Percentiles rank a stretch among this genome's conserved stretches.
Conservation (phyloP, 2,329 filamentous ascomycete species). For the Aspergillus fijiensis region DNA sequence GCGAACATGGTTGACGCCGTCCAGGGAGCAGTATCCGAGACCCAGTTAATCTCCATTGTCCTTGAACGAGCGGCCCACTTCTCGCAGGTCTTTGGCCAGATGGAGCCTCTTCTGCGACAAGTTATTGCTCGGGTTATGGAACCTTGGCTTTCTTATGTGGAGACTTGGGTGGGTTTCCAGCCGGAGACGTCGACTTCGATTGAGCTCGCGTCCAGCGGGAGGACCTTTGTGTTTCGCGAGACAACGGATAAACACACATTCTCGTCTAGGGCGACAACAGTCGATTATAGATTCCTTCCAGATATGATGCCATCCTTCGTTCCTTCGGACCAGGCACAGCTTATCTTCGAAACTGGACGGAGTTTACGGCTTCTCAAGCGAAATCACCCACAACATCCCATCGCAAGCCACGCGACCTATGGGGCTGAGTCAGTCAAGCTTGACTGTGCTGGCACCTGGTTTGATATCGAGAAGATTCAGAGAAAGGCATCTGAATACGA, state of each 20-base stretch:
- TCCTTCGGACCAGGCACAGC: slow-evolving; percentile 64
- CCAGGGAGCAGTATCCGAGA: slow-evolving; percentile 55
- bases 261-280: slow-evolving; percentile 59
- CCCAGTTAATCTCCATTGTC: slow-evolving; percentile 61
- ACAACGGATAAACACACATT: slow-evolving; percentile 61
- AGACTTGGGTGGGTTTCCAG: slow-evolving; percentile 73
- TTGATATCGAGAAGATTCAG: slow-evolving; percentile 65
- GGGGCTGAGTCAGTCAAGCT: slow-evolving; percentile 57
- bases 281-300: slow-evolving; percentile 54
- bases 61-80: slow-evolving; percentile 63
- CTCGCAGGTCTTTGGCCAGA: slow-evolving; percentile 61
- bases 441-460: slow-evolving; percentile 72
- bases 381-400: slow-evolving; percentile 69
- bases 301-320: slow-evolving; percentile 71
- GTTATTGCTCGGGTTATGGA: slow-evolving; percentile 62
- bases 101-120: slow-evolving; percentile 66
- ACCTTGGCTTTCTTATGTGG: slow-evolving; percentile 67
- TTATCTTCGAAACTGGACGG: slow-evolving; percentile 76
- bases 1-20: slow-evolving; percentile 44
- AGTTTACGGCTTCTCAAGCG: slow-evolving; percentile 71
- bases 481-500: slow-evolving; percentile 53
- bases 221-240: slow-evolving; percentile 62
- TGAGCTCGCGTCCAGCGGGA: slow-evolving; percentile 51
- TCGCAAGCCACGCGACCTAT: slow-evolving; percentile 55
- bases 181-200: slow-evolving; percentile 55